These are phyloP conservation scores for Tylopilus subfusipes DNA, from an alignment of 768 basidiomycete species.

Conservation along the genomic window DNA sequence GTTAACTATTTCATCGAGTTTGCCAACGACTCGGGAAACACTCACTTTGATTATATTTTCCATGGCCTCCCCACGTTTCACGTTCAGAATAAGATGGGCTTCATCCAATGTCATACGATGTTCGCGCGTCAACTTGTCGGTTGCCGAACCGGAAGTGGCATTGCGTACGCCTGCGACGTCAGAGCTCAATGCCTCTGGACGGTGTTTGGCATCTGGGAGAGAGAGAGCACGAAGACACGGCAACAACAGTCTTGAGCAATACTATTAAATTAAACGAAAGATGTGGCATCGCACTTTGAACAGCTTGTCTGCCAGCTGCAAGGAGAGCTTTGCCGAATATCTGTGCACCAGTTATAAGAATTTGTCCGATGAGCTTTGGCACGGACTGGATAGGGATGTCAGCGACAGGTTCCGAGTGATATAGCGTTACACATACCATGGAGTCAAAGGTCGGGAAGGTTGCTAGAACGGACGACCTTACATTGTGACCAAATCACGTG, in stretches of 20 bases:
- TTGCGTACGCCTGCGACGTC: slow-evolving; percentile 73
- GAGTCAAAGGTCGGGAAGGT: slow-evolving; percentile 6
- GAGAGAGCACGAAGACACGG: not conserved
- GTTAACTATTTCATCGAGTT: slow-evolving; percentile 1
- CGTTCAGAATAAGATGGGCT: slow-evolving; percentile 88
- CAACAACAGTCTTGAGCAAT: not conserved
- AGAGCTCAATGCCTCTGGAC: slow-evolving; percentile 65
- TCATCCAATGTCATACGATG: slow-evolving; percentile 95
- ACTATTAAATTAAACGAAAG: not conserved
- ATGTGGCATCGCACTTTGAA: slow-evolving; percentile 67
- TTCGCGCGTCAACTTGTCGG: slow-evolving; percentile 79
- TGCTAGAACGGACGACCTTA: not conserved
- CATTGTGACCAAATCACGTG: slow-evolving; percentile 17
- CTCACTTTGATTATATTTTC: slow-evolving; percentile 72
- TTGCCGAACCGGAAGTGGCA: slow-evolving; percentile 69
- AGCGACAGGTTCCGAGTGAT: not conserved
- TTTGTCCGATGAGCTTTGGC: slow-evolving; percentile 77
- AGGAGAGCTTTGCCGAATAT: slow-evolving; percentile 89
- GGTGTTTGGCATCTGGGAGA: slow-evolving; percentile 72
- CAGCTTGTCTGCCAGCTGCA: slow-evolving; percentile 89
- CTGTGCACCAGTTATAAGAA: slow-evolving; percentile 68
- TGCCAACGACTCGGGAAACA: not conserved
- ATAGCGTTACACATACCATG: slow-evolving; percentile 20
- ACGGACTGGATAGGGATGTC: slow-evolving; percentile 52
- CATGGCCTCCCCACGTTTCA: slow-evolving; percentile 66